Conservation (phyloP, 805 yeast species). For the Saccharomycopsis synnaedendra region DNA sequence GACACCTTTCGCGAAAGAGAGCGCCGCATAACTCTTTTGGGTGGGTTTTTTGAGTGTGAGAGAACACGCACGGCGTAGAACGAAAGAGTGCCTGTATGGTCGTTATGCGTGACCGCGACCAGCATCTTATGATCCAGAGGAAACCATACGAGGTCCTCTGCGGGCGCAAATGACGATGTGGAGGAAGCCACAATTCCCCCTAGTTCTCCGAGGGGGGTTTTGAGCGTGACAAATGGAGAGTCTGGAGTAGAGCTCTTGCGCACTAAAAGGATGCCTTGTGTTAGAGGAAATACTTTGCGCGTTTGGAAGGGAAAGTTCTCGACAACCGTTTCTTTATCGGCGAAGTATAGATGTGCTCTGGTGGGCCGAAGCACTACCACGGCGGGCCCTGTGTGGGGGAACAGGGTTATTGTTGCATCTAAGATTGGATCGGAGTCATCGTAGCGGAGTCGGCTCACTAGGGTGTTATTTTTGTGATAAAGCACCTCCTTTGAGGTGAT, state of each 20-base stretch:
- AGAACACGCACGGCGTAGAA: conserved; percentile 45
- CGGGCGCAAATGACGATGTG: conserved; percentile 47
- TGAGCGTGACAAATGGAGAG: conserved; percentile 45
- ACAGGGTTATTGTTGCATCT: conserved; percentile 10
- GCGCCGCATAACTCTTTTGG: conserved; percentile 5
- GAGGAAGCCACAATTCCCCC: conserved; percentile 65
- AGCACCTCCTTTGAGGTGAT: conserved; percentile 2
- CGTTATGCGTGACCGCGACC: conserved; percentile 46
- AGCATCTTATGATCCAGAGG: conserved; percentile 32
- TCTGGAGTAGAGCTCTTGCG: conserved; percentile 19
- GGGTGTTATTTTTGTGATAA: conserved; percentile 10
- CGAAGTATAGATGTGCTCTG: conserved; percentile 50
- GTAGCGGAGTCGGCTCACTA: conserved; percentile 11
- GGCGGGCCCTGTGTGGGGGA: conserved; percentile 20
- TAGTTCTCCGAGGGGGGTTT: conserved; percentile 66
- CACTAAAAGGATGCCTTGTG: conserved; percentile 58
- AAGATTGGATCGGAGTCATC: conserved; percentile 6
- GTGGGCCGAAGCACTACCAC: conserved; percentile 53
- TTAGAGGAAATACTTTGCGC: conserved; percentile 49
- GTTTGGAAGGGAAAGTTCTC: conserved; percentile 63
- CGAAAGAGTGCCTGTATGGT: conserved; percentile 31
- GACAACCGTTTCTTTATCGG: conserved; percentile 45
- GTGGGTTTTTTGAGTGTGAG: conserved; percentile 16
- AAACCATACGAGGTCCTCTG: conserved; percentile 46
- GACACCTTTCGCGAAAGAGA: conserved; percentile 16